phyloP scores from a whole-genome alignment of 1,284 basidiomycete species.

The Exsudoporus floridanus region DNA sequence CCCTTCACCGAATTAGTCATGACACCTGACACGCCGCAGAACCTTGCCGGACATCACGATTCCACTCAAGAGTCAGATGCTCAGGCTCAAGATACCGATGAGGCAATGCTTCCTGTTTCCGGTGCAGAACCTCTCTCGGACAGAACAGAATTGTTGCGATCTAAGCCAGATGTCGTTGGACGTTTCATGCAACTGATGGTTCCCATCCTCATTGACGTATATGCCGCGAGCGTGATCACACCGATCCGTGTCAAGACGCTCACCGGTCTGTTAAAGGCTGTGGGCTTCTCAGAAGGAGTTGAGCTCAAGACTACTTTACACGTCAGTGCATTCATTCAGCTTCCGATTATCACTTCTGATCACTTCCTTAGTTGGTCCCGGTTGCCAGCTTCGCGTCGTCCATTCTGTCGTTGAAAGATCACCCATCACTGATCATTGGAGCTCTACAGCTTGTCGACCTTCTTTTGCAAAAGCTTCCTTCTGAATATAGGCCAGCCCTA shows the following conservation, averaged over 20 bases:
- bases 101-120: conserved; percentile 24
- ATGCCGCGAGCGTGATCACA: conserved; percentile 87
- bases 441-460: conserved; percentile 91
- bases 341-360: conserved; percentile 6
- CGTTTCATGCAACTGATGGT: conserved; percentile 85
- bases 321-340: conserved; percentile 42
- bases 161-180: conserved; percentile 72
- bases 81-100: conserved; percentile 38
- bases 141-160: conserved; percentile 70
- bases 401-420: conserved; percentile 88
- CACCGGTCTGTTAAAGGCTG: conserved; percentile 82
- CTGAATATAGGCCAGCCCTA: conserved; percentile 84
- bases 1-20: conserved; percentile 28
- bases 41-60: conserved; percentile 24
- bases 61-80: conserved; percentile 34
- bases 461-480: conserved; percentile 77
- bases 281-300: conserved; percentile 80
- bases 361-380: conserved; percentile 67
- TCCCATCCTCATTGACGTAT: conserved; percentile 92
- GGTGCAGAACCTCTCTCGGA: conserved; percentile 45
- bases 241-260: conserved; percentile 86
- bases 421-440: conserved; percentile 79
- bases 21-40: conserved; percentile 24
- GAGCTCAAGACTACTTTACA: conserved; percentile 74
- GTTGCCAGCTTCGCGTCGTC: conserved; percentile 91